Conservation (phyloP, 2,329 filamentous ascomycete genomes). For the Plenodomus biglobosus region DNA sequence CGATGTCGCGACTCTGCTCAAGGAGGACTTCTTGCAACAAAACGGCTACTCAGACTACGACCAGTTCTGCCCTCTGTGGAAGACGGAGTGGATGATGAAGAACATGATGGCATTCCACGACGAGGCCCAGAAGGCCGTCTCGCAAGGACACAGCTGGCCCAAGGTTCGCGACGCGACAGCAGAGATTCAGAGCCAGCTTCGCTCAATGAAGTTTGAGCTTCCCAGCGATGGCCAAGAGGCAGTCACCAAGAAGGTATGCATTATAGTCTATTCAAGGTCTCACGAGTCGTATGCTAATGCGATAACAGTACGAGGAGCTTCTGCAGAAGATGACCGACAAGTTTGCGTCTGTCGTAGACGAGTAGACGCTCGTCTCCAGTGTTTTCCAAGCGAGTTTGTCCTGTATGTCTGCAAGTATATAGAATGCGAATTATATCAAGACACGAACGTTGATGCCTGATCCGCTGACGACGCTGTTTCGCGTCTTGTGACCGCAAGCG, state of each 20-base stretch:
- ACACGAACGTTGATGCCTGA: conserved; percentile 37
- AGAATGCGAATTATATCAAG: conserved; percentile 34
- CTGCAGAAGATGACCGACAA: conserved; percentile 93
- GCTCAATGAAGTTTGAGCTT: conserved; percentile 96
- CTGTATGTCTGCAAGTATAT: conserved; percentile 24
- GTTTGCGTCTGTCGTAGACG: conserved; percentile 93
- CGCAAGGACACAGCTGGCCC: conserved; percentile 86
- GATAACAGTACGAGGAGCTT: conserved; percentile 79
- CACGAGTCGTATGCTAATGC: conserved; percentile 43
- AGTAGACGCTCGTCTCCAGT: conserved; percentile 64
- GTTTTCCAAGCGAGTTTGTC: conserved; percentile 32
- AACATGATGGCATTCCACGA: conserved; percentile 98
- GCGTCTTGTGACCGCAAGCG: conserved; percentile 28
- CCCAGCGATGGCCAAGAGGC: conserved; percentile 80
- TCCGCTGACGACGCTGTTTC: conserved; percentile 38
- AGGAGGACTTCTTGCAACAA: conserved; percentile 98
- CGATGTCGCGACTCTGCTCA: conserved; percentile 85
- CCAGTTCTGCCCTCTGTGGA: conserved; percentile 99
- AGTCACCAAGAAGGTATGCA: conserved; percentile 77
- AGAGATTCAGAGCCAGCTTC: conserved; percentile 80
- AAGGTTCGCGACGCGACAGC: conserved; percentile 90
- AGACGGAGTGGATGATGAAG: conserved; percentile 99
- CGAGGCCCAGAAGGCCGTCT: conserved; percentile 91
- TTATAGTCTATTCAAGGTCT: not conserved
- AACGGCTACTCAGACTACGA: conserved; percentile 99